A percentile compares a stretch with the other conserved stretches of the same genome.
Evolutionary conservation across 75 land plant genomes (phyloP).

Genomic region (Cupressus sempervirens): DNA sequence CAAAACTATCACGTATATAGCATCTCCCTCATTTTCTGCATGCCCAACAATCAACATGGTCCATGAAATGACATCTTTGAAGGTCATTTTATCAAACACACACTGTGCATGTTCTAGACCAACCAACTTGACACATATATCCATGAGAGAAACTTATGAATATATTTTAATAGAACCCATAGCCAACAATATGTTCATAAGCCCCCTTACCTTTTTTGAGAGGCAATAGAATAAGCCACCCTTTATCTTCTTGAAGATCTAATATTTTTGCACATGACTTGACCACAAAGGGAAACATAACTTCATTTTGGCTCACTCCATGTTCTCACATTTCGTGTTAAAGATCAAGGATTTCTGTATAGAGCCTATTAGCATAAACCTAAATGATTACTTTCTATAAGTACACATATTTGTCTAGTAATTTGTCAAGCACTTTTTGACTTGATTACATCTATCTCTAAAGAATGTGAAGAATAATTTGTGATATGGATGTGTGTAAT

Average conservation of each 20-base stretch:
- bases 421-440: constrained; percentile 20
- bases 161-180: constrained; percentile 13
- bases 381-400: constrained; percentile 55
- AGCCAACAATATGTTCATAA: constrained; percentile 16
- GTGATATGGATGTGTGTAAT: no score
- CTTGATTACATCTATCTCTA: no score
- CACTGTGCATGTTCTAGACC: constrained; percentile 15
- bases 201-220: constrained; percentile 20
- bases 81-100: constrained; percentile 17
- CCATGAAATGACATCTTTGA: constrained; percentile 29
- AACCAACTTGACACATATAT: constrained; percentile 37
- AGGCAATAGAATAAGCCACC: constrained; percentile 19
- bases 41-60: constrained; percentile 25
- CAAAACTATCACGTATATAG: background rate
- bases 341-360: constrained; percentile 22
- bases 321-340: constrained; percentile 24
- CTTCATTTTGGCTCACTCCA: background rate
- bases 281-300: background rate
- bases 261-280: background rate
- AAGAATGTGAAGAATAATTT: no score
- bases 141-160: constrained; percentile 19
- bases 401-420: constrained; percentile 21
- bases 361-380: constrained; percentile 26
- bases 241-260: background rate
- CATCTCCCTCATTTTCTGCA: background rate